Evolutionary conservation across 1,284 basidiomycete species (phyloP), one percentile per base, ranked within the genome.

Genomic region (Ustilago tritici): DNA sequence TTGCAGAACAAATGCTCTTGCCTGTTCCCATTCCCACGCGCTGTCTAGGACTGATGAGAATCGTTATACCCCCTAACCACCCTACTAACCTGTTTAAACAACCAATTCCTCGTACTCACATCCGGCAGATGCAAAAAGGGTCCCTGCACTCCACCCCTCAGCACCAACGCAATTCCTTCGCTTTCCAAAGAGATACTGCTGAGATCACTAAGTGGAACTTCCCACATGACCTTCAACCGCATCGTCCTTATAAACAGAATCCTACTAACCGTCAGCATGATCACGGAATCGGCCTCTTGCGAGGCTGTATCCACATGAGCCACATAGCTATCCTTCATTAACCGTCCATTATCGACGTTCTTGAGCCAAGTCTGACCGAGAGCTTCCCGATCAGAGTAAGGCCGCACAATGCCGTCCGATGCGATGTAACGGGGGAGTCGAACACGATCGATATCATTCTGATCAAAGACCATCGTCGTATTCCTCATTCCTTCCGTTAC

Each of bases 381-480:
- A 0, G 96, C 94, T 86, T 98, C 95, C 9, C 95, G 91, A 36
- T 91, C 89, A 57, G 92, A 93, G 87, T 93, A 99, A 0, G 82
- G 84, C 7, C 84, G 66, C 1, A 86, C 78, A 35, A 85, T 81
- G 54, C 79, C 77, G 49, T 86, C 84, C 43, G 47, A 54, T 2
- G 95, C 92, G 52, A 95, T 91, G 80, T 93, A 93, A 60, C 97
- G 91, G 34, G 97, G 96, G 90, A 95, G 87, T 80, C 97, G 90
- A 31, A 93, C 91, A 19, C 95, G 92, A 82, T 98, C 96, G 64
- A 95, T 90, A 59, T 93, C 92, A 54, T 93, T 93, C 76, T 92
- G 93, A 84, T 99, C 97, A 79, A 99, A 99, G 1, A 98, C 96
- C 3, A 95, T 98, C 0, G 97, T 99, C 0, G 97, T 99, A 84